Evolutionary conservation across 1,284 basidiomycete species (phyloP), one percentile per base, ranked within the genome.

Genomic region (Tremellales sp.): DNA sequence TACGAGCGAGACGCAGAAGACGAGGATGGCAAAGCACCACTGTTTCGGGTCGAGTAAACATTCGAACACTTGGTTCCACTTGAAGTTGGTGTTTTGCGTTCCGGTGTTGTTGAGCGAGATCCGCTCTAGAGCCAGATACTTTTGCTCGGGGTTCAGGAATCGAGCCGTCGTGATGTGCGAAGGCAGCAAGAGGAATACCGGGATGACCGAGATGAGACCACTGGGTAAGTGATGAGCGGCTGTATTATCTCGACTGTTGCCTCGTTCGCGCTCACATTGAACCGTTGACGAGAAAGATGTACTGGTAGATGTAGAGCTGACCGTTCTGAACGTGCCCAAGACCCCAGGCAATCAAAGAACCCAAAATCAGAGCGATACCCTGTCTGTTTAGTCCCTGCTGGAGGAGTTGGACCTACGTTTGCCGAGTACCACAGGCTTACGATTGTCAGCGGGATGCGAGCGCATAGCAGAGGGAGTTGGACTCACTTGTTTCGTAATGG

Each of bases 231-330:
- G n/a, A n/a, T n/a, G 56, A 33, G 15, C 48, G 50, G 23, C 19
- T 7, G n/a, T n/a, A n/a, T n/a, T n/a, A n/a, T n/a, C n/a, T n/a
- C n/a, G n/a, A n/a, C n/a, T n/a, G n/a, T n/a, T n/a, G n/a, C n/a
- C n/a, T n/a, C n/a, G n/a, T n/a, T n/a, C n/a, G n/a, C n/a, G n/a
- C 52, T 46, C 44, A 62, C 51, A 65, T 60, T 2, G 74, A 57
- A 31, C 79, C 79, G 29, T 76, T 75, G 58, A 78, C 77, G 23
- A 79, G 61, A 61, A 79, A 80, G 45, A 79, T 79, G n/a, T 68
- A 65, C 67, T 79, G 58, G 48, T 68, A 70, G 3, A 58, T 48
- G 45, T 61, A 43, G 8, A 70, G 49, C 5, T 8, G n/a, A 25
- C 19, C 45, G 22, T 43, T 48, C 4, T 54, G 47, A 37, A 56